These are phyloP conservation scores for Hapsidospora chrysogenum DNA, from an alignment of 495 filamentous ascomycete species.

Conservation along the genomic window DNA sequence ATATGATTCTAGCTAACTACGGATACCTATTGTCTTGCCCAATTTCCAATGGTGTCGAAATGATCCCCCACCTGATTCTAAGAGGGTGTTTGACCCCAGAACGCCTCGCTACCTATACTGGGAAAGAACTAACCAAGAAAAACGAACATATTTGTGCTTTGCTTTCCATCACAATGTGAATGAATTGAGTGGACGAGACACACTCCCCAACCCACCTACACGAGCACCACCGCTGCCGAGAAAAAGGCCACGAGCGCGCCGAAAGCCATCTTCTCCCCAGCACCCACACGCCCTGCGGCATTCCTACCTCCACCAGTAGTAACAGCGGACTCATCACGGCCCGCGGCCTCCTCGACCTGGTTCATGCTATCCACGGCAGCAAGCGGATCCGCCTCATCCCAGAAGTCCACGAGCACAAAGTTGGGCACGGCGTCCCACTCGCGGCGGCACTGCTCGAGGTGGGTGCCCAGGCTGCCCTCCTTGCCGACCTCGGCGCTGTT, in stretches of 20 bases:
- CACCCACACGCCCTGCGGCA: constrained; percentile 4
- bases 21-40: too few relatives aligned
- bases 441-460: constrained; percentile 32
- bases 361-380: constrained; percentile 40
- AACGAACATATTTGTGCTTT: too few relatives aligned
- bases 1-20: too few relatives aligned
- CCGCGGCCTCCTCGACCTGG: constrained; percentile 19
- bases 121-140: too few relatives aligned
- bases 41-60: too few relatives aligned
- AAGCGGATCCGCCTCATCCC: constrained; percentile 42
- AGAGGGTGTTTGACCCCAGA: too few relatives aligned
- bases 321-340: too few relatives aligned
- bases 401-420: constrained; percentile 54
- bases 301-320: neutral
- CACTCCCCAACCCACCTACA: constrained; percentile 3
- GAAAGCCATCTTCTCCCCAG: too few relatives aligned
- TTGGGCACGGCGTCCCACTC: constrained; percentile 37
- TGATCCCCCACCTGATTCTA: too few relatives aligned
- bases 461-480: constrained; percentile 39
- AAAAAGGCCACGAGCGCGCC: constrained; percentile 13
- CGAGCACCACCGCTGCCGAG: constrained; percentile 9
- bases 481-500: constrained; percentile 30
- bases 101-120: constrained; percentile 21
- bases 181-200: too few relatives aligned
- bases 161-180: too few relatives aligned